phyloP scores from a whole-genome alignment of 345 rosid genomes.

The Rubroshorea leprosula region DNA sequence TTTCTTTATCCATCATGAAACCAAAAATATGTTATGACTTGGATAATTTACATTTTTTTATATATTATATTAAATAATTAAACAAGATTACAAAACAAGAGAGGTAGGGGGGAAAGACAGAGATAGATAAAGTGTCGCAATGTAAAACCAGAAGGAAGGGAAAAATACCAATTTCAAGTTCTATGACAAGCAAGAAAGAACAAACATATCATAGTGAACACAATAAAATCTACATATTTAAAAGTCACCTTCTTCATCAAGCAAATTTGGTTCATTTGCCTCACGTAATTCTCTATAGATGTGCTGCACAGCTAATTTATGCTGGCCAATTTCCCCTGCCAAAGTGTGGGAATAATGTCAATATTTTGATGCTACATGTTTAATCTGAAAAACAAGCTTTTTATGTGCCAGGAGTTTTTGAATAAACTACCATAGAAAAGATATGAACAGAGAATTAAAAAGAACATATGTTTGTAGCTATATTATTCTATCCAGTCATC shows the following conservation, averaged over 20 bases:
- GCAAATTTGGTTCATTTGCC: slow-evolving; percentile 60
- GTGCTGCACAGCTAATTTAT: slow-evolving; percentile 33
- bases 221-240: not conserved
- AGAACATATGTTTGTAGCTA: too few species aligned
- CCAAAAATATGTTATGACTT: not conserved
- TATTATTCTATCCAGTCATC: too few species aligned
- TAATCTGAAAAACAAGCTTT: not conserved
- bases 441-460: too few species aligned
- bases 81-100: not conserved
- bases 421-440: not conserved
- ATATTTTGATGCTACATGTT: not conserved
- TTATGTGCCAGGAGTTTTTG: not conserved
- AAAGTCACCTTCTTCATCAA: slow-evolving; percentile 55
- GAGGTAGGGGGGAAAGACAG: not conserved
- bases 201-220: not conserved
- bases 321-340: slow-evolving; percentile 37
- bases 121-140: not conserved
- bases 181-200: not conserved
- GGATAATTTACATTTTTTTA: too few species aligned
- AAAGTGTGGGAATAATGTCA: slow-evolving; percentile 6
- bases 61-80: too few species aligned
- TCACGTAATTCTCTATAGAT: slow-evolving; percentile 38
- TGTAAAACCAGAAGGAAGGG: not conserved
- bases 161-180: not conserved
- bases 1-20: too few species aligned